Evolutionary conservation across 2,329 filamentous ascomycete genomes (phyloP).

Genomic region (Raffaelea arxii): DNA sequence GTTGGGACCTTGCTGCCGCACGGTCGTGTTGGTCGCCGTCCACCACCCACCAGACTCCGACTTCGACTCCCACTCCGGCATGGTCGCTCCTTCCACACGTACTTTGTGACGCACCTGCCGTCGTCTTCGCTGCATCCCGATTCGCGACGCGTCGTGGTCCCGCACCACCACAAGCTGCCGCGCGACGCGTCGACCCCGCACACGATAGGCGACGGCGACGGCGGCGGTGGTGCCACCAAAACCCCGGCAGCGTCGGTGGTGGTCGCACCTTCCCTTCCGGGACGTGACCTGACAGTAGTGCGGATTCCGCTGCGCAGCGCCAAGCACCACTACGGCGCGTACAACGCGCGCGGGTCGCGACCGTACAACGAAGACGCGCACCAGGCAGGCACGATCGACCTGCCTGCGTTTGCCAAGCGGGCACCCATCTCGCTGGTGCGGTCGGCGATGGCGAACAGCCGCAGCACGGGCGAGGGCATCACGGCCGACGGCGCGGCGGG

Average conservation of each 20-base stretch:
- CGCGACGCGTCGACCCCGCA: constrained; percentile 78
- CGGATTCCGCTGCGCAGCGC: constrained; percentile 87
- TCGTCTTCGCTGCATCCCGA: constrained; percentile 90
- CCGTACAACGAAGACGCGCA: constrained; percentile 90
- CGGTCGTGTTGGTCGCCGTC: background rate
- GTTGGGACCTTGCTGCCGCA: constrained; percentile 11
- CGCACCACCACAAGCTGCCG: constrained; percentile 70
- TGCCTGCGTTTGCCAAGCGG: constrained; percentile 85
- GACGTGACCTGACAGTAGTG: constrained; percentile 80
- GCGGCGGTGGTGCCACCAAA: constrained; percentile 23
- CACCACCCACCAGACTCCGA: background rate
- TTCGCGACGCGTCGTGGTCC: constrained; percentile 51
- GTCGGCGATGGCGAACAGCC: constrained; percentile 35
- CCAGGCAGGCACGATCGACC: constrained; percentile 84
- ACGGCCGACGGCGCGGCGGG: constrained; percentile 64
- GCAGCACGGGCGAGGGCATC: constrained; percentile 48
- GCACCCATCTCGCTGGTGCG: constrained; percentile 54
- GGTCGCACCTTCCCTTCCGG: constrained; percentile 36
- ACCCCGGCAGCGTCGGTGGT: constrained; percentile 46
- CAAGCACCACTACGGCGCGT: constrained; percentile 89
- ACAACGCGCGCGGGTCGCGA: constrained; percentile 68
- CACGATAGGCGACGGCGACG: constrained; percentile 33
- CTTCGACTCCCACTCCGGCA: background rate
- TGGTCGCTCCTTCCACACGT: constrained; percentile 63
- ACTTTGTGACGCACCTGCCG: constrained; percentile 93